Evolutionary conservation across 1,284 basidiomycete genomes (phyloP), one percentile per base, ranked within the genome.

Genomic region (Cystobasidiaceae sp.): DNA sequence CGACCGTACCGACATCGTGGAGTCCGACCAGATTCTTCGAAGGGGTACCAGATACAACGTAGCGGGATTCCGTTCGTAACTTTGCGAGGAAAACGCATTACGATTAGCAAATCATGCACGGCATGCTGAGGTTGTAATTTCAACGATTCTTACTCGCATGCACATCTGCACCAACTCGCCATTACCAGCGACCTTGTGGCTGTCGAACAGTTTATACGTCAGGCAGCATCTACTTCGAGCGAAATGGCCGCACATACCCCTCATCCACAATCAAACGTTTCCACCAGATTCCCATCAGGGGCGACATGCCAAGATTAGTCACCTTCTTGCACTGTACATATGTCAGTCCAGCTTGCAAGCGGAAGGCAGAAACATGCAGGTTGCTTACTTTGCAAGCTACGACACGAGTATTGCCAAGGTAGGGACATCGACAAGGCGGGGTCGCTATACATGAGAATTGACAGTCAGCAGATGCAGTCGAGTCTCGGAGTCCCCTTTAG

Each of bases 21-120:
- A 88, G 79, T 3, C 87, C 88, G 23, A 90, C 81, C 3, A 90
- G 79, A 70, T 89, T 88, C 1, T 84, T 86, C 0, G 89, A 89
- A 0, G 89, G 89, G 0, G 89, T 94, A 8, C 91, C 91, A 0
- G 88, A 89, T 1, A 93, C 86, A 19, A 92, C 86, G 90, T 91
- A 93, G 60, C 85, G 81, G 17, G 86, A 79, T 72, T 93, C 88
- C 3, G 88, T 83, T 65, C 86, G 89, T 11, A 93, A 75, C 13
- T n/a, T n/a, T 80, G 66, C 64, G 81, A 81, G 0, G 81, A 79
- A 61, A 86, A 0, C 77, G 78, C 62, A 82, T n/a, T n/a, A n/a
- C n/a, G n/a, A n/a, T n/a, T n/a, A n/a, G n/a, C n/a, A n/a, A n/a
- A n/a, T n/a, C n/a, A n/a, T n/a, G n/a, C n/a, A n/a, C n/a, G n/a